Conservation (phyloP, 257 asterid species). For the Schizonepeta tenuifolia region DNA sequence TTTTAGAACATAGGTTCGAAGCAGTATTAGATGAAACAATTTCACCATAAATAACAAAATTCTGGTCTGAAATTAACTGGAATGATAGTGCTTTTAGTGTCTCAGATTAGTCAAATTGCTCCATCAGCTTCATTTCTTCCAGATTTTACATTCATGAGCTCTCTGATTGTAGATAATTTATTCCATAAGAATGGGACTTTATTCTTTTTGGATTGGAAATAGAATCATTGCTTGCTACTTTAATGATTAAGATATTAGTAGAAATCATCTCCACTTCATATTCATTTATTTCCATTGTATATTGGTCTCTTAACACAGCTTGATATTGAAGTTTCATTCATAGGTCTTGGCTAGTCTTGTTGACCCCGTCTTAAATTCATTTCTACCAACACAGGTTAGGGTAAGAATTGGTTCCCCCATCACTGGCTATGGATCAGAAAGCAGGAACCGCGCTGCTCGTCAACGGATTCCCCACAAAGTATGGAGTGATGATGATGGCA, state of each 20-base stretch:
- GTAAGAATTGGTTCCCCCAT: constrained; percentile 87
- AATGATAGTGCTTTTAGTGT: not conserved
- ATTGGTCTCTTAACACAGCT: not conserved
- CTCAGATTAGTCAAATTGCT: constrained; percentile 2
- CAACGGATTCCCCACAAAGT: constrained; percentile 77
- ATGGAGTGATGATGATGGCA: constrained; percentile 91
- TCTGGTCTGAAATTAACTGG: not conserved
- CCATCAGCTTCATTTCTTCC: not conserved
- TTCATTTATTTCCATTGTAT: not conserved
- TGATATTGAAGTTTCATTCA: not conserved
- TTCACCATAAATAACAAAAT: not conserved
- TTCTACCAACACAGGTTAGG: constrained; percentile 64
- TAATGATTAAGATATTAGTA: not conserved
- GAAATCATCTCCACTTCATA: not conserved
- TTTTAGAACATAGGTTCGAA: not conserved
- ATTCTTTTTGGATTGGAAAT: constrained; percentile 9
- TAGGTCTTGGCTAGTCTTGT: not conserved
- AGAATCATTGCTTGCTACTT: not conserved
- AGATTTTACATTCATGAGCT: constrained; percentile 3
- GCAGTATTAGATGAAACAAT: constrained; percentile 1
- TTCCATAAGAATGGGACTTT: not conserved
- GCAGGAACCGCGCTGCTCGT: constrained; percentile 96
- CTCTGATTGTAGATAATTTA: not conserved
- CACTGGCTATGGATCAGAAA: constrained; percentile 90
- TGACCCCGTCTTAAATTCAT: constrained; percentile 9